phyloP scores from a whole-genome alignment of 306 rosid species.

The Inga leiocalycina region DNA sequence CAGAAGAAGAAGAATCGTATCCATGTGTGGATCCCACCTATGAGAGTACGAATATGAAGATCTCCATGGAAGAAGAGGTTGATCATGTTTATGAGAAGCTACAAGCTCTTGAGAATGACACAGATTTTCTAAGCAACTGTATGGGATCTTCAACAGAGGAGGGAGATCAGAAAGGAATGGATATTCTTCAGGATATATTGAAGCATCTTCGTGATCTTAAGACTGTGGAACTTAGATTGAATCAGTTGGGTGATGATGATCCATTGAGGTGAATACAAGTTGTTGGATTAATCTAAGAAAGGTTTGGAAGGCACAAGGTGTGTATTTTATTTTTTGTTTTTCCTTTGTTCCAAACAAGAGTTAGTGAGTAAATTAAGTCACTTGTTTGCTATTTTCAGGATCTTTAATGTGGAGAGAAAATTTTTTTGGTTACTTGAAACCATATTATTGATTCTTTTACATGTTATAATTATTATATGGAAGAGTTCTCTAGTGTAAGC shows the following conservation, averaged over 20 bases:
- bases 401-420: background rate
- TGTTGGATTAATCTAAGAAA: conserved; percentile 25
- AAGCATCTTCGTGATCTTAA: conserved; percentile 73
- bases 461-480: background rate
- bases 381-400: background rate
- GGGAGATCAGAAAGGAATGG: conserved; percentile 65
- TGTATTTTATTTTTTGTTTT: background rate
- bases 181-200: conserved; percentile 74
- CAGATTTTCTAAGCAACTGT: conserved; percentile 67
- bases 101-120: conserved; percentile 77
- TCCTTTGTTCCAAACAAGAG: background rate
- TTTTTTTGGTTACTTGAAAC: background rate
- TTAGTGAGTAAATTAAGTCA: background rate
- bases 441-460: background rate
- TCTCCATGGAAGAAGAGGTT: conserved; percentile 68
- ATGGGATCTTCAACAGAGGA: conserved; percentile 68
- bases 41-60: conserved; percentile 38
- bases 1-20: conserved; percentile 46
- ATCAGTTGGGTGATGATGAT: conserved; percentile 43
- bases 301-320: conserved; percentile 30
- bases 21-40: conserved; percentile 23
- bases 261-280: conserved; percentile 40
- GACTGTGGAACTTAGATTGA: conserved; percentile 53
- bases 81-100: conserved; percentile 75
- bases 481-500: background rate